These are phyloP conservation scores for Talaromyces atroroseus DNA, from an alignment of 2,329 filamentous ascomycete genomes.

Conservation along the genomic window DNA sequence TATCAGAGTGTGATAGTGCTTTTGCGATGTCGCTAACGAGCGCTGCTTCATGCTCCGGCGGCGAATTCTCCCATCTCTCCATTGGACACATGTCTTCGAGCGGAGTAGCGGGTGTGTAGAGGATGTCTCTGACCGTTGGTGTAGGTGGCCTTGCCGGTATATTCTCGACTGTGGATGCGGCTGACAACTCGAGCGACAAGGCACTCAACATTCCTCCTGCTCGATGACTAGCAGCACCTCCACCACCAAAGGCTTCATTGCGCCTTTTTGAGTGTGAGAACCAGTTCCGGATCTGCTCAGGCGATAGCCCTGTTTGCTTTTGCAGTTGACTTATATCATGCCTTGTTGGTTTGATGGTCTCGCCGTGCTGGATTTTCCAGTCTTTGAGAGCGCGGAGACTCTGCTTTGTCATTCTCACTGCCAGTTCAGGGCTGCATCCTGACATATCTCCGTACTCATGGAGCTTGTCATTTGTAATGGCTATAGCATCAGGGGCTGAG, in stretches of 20 bases:
- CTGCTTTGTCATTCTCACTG: constrained; percentile 5
- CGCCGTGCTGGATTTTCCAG: constrained; percentile 7
- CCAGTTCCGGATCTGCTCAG: constrained; percentile 11
- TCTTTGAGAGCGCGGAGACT: constrained; percentile 3
- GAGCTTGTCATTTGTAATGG: not conserved
- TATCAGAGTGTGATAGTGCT: constrained; percentile 6
- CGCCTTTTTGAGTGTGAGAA: constrained; percentile 9
- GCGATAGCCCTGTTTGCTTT: not conserved
- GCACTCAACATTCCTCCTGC: not conserved
- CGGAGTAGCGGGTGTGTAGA: not conserved
- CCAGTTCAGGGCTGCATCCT: not conserved
- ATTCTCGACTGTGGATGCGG: not conserved
- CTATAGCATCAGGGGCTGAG: not conserved
- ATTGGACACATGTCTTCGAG: constrained; percentile 9
- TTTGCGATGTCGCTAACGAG: constrained; percentile 12
- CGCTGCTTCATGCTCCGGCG: constrained; percentile 11
- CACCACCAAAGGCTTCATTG: not conserved
- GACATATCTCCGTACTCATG: not conserved
- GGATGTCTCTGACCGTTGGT: constrained; percentile 2
- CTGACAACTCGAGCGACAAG: not conserved
- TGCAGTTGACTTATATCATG: constrained; percentile 1
- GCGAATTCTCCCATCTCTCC: constrained; percentile 14
- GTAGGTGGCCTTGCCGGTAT: constrained; percentile 3
- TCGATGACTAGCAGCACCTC: not conserved
- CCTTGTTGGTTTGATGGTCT: constrained; percentile 1